A percentile compares a stretch with the other conserved stretches of the same genome.
These are phyloP conservation scores for Alternaria metachromatica DNA, from an alignment of 2,329 filamentous ascomycete species.

Conservation along the genomic window DNA sequence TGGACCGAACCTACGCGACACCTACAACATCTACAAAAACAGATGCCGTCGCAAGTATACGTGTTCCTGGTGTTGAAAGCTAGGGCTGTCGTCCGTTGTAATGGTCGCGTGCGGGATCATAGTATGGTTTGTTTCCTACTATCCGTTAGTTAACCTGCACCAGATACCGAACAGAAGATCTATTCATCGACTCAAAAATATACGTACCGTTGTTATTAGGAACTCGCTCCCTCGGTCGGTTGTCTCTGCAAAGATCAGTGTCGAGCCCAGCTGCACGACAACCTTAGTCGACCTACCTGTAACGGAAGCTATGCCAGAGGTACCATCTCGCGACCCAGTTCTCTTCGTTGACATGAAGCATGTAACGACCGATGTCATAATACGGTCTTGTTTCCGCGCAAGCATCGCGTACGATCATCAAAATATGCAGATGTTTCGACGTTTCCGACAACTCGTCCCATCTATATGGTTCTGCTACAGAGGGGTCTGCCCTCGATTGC, in stretches of 20 bases:
- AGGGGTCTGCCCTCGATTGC: slow-evolving; percentile 41
- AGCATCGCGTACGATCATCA: slow-evolving; percentile 52
- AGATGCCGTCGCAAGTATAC: neutral
- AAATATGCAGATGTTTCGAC: slow-evolving; percentile 54
- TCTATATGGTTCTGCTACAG: slow-evolving; percentile 50
- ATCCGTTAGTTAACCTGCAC: slow-evolving; percentile 1
- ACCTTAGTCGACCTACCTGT: slow-evolving; percentile 26
- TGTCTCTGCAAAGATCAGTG: slow-evolving; percentile 40
- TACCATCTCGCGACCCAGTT: slow-evolving; percentile 62
- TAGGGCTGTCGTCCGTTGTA: slow-evolving; percentile 19
- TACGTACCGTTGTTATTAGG: slow-evolving; percentile 6
- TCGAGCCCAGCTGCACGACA: neutral
- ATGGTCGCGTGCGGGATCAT: slow-evolving; percentile 30
- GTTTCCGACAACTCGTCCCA: slow-evolving; percentile 58
- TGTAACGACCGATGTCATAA: slow-evolving; percentile 53
- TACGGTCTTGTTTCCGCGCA: slow-evolving; percentile 48
- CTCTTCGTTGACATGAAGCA: slow-evolving; percentile 50
- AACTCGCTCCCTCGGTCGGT: slow-evolving; percentile 18
- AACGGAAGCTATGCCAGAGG: slow-evolving; percentile 61
- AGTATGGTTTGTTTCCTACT: slow-evolving; percentile 23
- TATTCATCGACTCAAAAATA: neutral
- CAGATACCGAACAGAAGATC: neutral
- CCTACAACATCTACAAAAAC: slow-evolving; percentile 29
- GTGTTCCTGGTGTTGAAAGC: neutral
- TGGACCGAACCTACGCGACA: neutral